A percentile compares a stretch with the other conserved stretches of the same genome.
Conservation (phyloP, 148 eudicot genomes). For the Vaccinium macrocarpon region DNA sequence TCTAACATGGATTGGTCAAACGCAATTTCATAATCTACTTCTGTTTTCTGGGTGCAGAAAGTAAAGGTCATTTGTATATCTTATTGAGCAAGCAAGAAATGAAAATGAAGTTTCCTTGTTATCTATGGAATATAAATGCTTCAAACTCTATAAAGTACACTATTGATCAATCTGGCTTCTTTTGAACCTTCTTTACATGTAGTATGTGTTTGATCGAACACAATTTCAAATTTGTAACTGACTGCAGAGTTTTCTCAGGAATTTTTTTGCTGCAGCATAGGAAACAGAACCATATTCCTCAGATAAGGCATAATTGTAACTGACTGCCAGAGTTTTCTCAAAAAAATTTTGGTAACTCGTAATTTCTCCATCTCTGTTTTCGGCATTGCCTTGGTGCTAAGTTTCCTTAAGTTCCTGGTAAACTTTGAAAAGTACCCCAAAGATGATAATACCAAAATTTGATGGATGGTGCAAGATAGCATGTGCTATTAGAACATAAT, state of each 20-base stretch:
- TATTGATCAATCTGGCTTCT: background rate
- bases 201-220: background rate
- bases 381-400: background rate
- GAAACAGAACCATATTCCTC: background rate
- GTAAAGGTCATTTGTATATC: background rate
- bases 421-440: background rate
- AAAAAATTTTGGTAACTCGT: background rate
- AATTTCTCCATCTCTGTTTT: background rate
- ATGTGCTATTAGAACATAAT: background rate
- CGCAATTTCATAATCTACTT: background rate
- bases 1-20: slow-evolving; percentile 10
- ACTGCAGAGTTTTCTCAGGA: too few species aligned
- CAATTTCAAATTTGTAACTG: too few species aligned
- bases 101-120: background rate
- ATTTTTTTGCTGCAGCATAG: too few species aligned
- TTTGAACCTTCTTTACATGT: background rate
- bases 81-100: background rate
- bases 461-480: background rate
- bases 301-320: background rate
- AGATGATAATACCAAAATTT: background rate
- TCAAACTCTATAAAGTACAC: background rate
- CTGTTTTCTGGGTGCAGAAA: background rate
- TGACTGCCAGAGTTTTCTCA: background rate
- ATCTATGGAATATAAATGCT: background rate
- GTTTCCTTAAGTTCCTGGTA: background rate